Evolutionary conservation across 306 rosid genomes (phyloP).

Genomic region (Mimosa pudica): DNA sequence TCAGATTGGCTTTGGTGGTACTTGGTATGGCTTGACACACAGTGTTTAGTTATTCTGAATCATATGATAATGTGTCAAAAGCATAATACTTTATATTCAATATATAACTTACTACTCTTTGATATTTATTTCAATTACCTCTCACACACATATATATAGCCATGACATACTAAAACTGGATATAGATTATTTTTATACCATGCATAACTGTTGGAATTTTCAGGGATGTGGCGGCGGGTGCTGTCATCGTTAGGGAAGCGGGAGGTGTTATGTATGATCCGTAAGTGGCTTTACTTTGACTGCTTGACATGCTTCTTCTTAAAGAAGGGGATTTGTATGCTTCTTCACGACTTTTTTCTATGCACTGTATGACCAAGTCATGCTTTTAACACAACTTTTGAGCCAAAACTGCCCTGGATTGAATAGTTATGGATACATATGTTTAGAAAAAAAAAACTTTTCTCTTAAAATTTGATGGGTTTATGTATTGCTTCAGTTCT

Average conservation of each 20-base stretch:
- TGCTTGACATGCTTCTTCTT: slow-evolving; percentile 18
- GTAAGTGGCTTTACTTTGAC: slow-evolving; percentile 60
- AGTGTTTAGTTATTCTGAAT: not conserved
- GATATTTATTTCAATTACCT: not conserved
- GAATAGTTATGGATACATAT: not conserved
- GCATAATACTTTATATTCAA: not conserved
- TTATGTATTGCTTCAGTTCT: slow-evolving; percentile 59
- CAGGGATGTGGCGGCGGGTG: slow-evolving; percentile 99
- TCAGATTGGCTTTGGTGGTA: slow-evolving; percentile 83
- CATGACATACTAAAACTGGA: not conserved
- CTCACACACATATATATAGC: no score
- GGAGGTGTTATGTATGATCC: slow-evolving; percentile 94
- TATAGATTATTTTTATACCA: not conserved
- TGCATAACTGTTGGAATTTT: slow-evolving; percentile 12
- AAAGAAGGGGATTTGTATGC: slow-evolving; percentile 12
- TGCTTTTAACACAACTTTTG: slow-evolving; percentile 7
- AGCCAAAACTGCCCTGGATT: slow-evolving; percentile 24
- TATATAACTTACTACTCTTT: not conserved
- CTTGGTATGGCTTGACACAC: slow-evolving; percentile 61
- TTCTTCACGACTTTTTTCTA: no score
- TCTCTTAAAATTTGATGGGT: slow-evolving; percentile 32
- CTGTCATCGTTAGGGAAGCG: slow-evolving; percentile 91
- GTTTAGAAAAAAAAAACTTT: not conserved
- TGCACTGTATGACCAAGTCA: not conserved
- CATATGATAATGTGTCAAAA: not conserved